Evolutionary conservation across 805 yeast genomes (phyloP), one percentile per base, ranked within the genome.

Genomic region (Monosporozyma unispora): DNA sequence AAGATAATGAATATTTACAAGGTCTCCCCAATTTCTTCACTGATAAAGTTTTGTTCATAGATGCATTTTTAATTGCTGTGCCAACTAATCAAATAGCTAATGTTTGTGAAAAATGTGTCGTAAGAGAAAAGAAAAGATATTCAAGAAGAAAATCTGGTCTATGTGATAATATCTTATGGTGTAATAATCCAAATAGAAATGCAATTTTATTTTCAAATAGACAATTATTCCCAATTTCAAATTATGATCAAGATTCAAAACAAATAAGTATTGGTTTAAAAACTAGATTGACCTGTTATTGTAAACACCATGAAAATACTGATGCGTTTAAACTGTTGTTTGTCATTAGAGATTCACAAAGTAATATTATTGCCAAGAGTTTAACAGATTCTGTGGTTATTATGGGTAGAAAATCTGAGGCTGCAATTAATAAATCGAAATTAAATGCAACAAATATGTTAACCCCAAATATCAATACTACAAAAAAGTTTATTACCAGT

Each of bases 101-200:
- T 58, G 88, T 88, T 58, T 93, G 99, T 70, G 63, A 82, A 22
- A 80, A 93, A 59, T 91, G 99, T 73, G 81, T 90, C 61, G 84
- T 88, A 66, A 78, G 99, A 61, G 99, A 91, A 64, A 84, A 88
- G 60, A 88, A 91, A 67, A 77, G 99, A 58, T 98, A 98, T 1
- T 83, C 91, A 35, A 79, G 99, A 66, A 80, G 96, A 64, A 91
- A 93, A 68, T 77, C 82, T 4, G 88, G 87, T n/a, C 77, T 80
- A 43, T 75, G 81, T 49, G 91, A 84, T 57, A 82, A 82, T 48
- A 69, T 80, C 45, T 83, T 86, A 71, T 88, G 97, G 82, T 77
- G 84, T 58, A 81, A 85, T 46, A 76, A 76, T 42, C 76, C 80
- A 62, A 79, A 81, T 53, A 84, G 88, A 60, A 79, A 93, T 53